A percentile compares a stretch with the other conserved stretches of the same genome.
Conservation (phyloP, 352 stramenopile genomes). For the Phytophthora pisi region DNA sequence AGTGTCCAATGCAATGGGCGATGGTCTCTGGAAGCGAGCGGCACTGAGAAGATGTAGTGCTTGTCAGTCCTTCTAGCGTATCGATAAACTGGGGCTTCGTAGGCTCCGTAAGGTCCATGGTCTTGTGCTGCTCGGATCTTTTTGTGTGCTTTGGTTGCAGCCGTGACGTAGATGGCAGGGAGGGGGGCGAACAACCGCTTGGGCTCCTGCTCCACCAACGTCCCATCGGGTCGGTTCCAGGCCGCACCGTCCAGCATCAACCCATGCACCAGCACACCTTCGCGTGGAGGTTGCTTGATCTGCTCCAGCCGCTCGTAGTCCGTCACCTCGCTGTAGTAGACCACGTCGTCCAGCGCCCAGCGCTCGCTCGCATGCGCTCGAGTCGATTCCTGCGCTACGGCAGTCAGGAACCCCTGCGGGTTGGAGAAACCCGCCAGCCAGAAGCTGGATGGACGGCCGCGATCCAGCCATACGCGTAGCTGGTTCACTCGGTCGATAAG, state of each 20-base stretch:
- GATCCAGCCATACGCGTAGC: conserved; percentile 67
- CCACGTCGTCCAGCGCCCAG: conserved; percentile 81
- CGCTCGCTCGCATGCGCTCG: conserved; percentile 70
- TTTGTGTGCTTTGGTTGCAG: conserved; percentile 75
- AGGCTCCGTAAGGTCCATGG: conserved; percentile 79
- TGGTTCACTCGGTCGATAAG: conserved; percentile 65
- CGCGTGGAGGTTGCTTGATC: conserved; percentile 72
- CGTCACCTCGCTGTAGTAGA: conserved; percentile 84
- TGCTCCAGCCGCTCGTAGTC: conserved; percentile 82
- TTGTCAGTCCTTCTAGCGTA: conserved; percentile 78
- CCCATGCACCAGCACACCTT: conserved; percentile 80
- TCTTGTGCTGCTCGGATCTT: conserved; percentile 71
- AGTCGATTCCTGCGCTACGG: conserved; percentile 76
- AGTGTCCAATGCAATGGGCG: conserved; percentile 80
- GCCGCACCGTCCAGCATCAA: conserved; percentile 74
- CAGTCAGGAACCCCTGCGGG: conserved; percentile 79
- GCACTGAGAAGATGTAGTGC: conserved; percentile 80
- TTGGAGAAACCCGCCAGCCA: conserved; percentile 83
- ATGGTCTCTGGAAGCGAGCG: conserved; percentile 76
- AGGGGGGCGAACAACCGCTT: conserved; percentile 75
- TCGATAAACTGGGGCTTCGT: conserved; percentile 80
- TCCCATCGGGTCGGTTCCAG: conserved; percentile 75
- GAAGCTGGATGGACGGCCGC: conserved; percentile 66
- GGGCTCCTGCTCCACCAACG: conserved; percentile 78
- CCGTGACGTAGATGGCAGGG: conserved; percentile 82